Base-by-base conservation (phyloP, 2,329 filamentous ascomycete species). In the Teratosphaeria viscida region DNA sequence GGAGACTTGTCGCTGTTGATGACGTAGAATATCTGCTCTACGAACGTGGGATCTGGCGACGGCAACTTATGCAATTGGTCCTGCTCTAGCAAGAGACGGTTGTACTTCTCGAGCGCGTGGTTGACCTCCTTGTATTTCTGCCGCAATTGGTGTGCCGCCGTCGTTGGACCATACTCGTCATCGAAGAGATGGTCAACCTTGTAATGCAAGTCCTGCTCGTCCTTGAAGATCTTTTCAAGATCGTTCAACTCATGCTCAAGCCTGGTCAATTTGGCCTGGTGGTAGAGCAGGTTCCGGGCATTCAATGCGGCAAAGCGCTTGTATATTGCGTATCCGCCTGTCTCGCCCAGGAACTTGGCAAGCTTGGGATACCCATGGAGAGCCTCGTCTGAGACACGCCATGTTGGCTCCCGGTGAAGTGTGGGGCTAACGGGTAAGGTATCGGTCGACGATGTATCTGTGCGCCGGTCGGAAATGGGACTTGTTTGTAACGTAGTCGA, bases 211-310 rank as follows among this genome's bases (percentile, higher is more conserved):
- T 63, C 54, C 54, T 61, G 60, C 43, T 63, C 34, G 43, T 63
- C 26, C 16, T 54, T 61, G 19, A 61, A 55, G 47, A 58, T 57
- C 5, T 58, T 56, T 56, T 65, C 65, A 5, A 64, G 56, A 19
- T 65, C 66, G 29, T 64, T 56, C 4, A 67, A 62, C 49, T 67
- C 58, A 43, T 65, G 60, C 57, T 69, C 67, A 12, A 68, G 54
- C 37, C 64, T 53, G 2, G 63, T 55, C 52, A 68, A 55, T 62
- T 69, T 64, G 32, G 66, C 66, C 58, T 69, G 65, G 12, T 66
- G 59, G 60, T 69, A 69, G 23, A 69, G 61, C 27, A 69, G 52
- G 49, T 66, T 67, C 12, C 65, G 60, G 23, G 65, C 62, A 53
- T 67, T 67, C 11, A 69, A 58, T 10, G 61, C 57, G 2, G 61